phyloP scores from a whole-genome alignment of 2,329 filamentous ascomycete genomes.

The Phialophora expanda region DNA sequence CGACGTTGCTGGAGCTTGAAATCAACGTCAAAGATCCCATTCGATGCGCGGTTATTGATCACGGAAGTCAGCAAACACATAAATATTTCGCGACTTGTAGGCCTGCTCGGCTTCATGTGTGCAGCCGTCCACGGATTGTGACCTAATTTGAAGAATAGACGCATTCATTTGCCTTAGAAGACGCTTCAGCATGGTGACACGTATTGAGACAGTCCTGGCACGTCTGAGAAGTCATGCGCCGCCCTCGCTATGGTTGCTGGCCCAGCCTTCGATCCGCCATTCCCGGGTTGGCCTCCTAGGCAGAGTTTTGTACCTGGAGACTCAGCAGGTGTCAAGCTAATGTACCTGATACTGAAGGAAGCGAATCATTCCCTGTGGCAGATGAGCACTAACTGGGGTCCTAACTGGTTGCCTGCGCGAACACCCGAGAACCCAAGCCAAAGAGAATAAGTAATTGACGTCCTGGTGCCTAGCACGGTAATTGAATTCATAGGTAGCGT shows the following conservation, averaged over 20 bases:
- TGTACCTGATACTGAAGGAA: neutral
- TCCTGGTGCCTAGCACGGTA: neutral
- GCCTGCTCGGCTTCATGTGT: too few relatives aligned
- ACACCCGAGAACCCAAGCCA: slow-evolving; percentile 16
- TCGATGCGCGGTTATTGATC: neutral
- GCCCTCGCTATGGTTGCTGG: neutral
- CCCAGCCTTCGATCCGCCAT: slow-evolving; percentile 3
- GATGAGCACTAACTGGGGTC: slow-evolving; percentile 17
- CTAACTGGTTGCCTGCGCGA: slow-evolving; percentile 2
- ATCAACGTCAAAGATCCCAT: neutral
- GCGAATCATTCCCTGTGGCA: slow-evolving; percentile 1
- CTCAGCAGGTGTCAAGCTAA: slow-evolving; percentile 10
- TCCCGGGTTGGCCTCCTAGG: neutral
- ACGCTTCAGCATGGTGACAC: neutral
- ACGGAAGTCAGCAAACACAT: too few relatives aligned
- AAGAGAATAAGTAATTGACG: slow-evolving; percentile 19
- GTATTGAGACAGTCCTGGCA: slow-evolving; percentile 2
- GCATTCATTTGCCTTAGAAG: neutral
- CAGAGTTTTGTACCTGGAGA: slow-evolving; percentile 16
- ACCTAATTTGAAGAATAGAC: too few relatives aligned
- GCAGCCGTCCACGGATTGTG: too few relatives aligned
- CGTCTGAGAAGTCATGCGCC: slow-evolving; percentile 1
- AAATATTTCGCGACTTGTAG: too few relatives aligned
- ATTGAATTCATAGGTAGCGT: neutral
- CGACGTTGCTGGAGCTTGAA: neutral